A percentile compares a stretch with the other conserved stretches of the same genome.
phyloP scores from a whole-genome alignment of 352 stramenopile genomes.

The Pythium folliculosum region DNA sequence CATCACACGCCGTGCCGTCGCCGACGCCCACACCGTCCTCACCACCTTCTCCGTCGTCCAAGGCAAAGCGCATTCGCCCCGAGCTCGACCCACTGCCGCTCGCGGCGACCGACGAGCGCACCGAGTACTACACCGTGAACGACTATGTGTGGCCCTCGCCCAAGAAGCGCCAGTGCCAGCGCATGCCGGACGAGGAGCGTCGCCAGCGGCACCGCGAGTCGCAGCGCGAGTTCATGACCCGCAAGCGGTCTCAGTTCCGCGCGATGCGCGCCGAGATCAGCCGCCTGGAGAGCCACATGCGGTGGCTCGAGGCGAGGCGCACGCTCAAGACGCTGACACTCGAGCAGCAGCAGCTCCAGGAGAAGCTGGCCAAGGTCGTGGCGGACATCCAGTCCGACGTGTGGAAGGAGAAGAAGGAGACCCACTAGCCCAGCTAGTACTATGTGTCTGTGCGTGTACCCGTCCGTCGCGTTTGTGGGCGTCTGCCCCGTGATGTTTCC shows the following conservation, averaged over 20 bases:
- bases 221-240: constrained; percentile 31
- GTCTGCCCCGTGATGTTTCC: background rate
- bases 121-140: constrained; percentile 29
- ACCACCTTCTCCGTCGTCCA: background rate
- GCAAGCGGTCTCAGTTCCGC: constrained; percentile 22
- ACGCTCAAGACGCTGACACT: constrained; percentile 18
- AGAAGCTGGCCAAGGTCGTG: constrained; percentile 10
- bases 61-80: constrained; percentile 13
- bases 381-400: constrained; percentile 11
- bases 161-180: constrained; percentile 14
- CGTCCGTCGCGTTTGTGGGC: background rate
- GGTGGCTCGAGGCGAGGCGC: constrained; percentile 20
- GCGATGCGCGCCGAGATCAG: constrained; percentile 26
- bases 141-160: constrained; percentile 28
- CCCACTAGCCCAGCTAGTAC: background rate
- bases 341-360: constrained; percentile 23
- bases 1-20: background rate
- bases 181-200: constrained; percentile 26
- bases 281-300: constrained; percentile 21
- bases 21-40: background rate
- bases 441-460: background rate
- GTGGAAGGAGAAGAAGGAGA: constrained; percentile 10
- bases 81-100: constrained; percentile 24
- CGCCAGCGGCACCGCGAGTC: constrained; percentile 29
- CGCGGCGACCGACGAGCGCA: constrained; percentile 4